Evolutionary conservation across 371 early-diverging fungal species (phyloP).

Genomic region (Mortierella sp.): DNA sequence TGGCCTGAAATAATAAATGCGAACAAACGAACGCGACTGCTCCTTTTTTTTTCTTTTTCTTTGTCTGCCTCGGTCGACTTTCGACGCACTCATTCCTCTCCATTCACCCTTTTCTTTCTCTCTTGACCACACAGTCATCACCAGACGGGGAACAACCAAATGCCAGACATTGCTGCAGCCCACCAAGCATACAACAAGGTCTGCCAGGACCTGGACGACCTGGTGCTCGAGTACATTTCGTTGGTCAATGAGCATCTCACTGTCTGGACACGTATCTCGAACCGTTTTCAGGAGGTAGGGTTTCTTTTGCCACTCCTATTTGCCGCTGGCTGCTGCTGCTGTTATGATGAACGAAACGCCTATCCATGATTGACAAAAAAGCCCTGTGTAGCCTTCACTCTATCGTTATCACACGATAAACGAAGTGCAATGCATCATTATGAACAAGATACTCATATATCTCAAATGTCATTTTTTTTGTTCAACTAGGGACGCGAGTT

Average conservation of each 20-base stretch:
- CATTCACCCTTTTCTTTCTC: not conserved
- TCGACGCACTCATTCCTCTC: not conserved
- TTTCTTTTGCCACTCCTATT: not conserved
- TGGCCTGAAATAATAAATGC: slow-evolving; percentile 74
- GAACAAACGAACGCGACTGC: slow-evolving; percentile 70
- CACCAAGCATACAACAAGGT: slow-evolving; percentile 11
- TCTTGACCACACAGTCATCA: not conserved
- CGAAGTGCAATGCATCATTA: not conserved
- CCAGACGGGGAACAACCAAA: not conserved
- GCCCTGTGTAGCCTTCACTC: no score
- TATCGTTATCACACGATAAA: no score
- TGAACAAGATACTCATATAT: not conserved
- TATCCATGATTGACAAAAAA: no score
- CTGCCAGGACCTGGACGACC: slow-evolving; percentile 34
- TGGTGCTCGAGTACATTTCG: slow-evolving; percentile 40
- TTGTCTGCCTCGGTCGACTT: not conserved
- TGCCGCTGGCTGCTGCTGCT: no score
- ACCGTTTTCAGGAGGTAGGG: slow-evolving; percentile 43
- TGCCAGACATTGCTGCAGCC: slow-evolving; percentile 7
- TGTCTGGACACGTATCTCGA: slow-evolving; percentile 35
- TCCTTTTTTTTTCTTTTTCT: no score
- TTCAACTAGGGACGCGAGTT: slow-evolving; percentile 40
- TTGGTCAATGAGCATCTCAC: slow-evolving; percentile 44
- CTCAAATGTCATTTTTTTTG: not conserved
- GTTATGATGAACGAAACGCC: no score